Conservation (phyloP, 805 yeast genomes). For the Ogataea pilisensis region DNA sequence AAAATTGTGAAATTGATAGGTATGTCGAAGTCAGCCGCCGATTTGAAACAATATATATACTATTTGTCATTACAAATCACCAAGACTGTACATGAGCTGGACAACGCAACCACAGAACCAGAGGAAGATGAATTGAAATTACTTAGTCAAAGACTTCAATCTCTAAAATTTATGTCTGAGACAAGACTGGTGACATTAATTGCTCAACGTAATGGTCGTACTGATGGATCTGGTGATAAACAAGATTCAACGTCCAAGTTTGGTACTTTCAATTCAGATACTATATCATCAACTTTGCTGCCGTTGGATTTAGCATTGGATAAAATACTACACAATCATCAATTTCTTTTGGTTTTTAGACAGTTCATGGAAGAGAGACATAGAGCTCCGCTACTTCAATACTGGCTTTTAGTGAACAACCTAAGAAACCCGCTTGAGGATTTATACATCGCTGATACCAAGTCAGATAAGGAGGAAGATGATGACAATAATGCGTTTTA, state of each 20-base stretch:
- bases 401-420: slow-evolving; percentile 64
- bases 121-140: slow-evolving; percentile 8
- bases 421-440: slow-evolving; percentile 73
- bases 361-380: slow-evolving; percentile 52
- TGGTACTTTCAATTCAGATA: neutral
- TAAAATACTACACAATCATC: slow-evolving; percentile 47
- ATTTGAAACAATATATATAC: slow-evolving; percentile 46
- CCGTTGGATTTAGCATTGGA: slow-evolving; percentile 30
- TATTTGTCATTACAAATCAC: slow-evolving; percentile 44
- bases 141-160: slow-evolving; percentile 19
- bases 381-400: slow-evolving; percentile 46
- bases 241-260: neutral
- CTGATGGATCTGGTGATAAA: neutral
- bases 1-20: slow-evolving; percentile 35
- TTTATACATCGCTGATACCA: slow-evolving; percentile 20
- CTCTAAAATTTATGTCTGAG: slow-evolving; percentile 20
- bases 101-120: slow-evolving; percentile 15
- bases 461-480: slow-evolving; percentile 27
- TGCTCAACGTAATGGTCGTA: neutral
- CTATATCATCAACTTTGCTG: slow-evolving; percentile 7
- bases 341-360: slow-evolving; percentile 44
- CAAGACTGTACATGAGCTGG: slow-evolving; percentile 33
- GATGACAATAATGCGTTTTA: slow-evolving; percentile 6
- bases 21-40: slow-evolving; percentile 33
- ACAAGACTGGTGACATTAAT: slow-evolving; percentile 10